Conservation (phyloP, 192 early-diverging fungal genomes). For the Umbelopsis ramanniana region DNA sequence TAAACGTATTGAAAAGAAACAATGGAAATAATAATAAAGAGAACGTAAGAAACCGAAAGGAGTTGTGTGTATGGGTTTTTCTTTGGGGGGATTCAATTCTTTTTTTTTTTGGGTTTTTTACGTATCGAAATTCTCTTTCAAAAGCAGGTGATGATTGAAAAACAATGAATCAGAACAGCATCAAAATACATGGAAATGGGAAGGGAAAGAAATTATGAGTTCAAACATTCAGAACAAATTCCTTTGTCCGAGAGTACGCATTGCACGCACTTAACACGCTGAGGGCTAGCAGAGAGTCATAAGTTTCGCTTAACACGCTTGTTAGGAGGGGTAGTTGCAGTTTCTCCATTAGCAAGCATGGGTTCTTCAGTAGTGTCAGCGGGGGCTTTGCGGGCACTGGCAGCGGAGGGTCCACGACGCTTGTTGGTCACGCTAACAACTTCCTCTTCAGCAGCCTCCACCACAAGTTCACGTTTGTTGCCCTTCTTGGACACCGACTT, state of each 20-base stretch:
- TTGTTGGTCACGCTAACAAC: slow-evolving; percentile 24
- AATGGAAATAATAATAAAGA: background rate
- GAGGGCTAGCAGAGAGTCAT: slow-evolving; percentile 15
- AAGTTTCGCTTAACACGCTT: slow-evolving; percentile 18
- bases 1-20: too few relatives aligned
- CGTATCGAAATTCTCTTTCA: too few relatives aligned
- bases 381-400: slow-evolving; percentile 6
- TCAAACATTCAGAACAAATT: slow-evolving; percentile 18
- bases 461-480: slow-evolving; percentile 78
- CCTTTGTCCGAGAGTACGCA: slow-evolving; percentile 9
- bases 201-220: background rate
- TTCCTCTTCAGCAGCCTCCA: slow-evolving; percentile 87
- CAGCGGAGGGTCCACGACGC: slow-evolving; percentile 2
- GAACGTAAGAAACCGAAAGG: background rate
- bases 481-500: slow-evolving; percentile 21
- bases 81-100: too few relatives aligned
- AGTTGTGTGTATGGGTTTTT: too few relatives aligned
- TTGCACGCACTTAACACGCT: slow-evolving; percentile 12
- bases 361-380: background rate
- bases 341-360: background rate
- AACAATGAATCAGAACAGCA: background rate
- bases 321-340: slow-evolving; percentile 14
- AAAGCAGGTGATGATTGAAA: background rate
- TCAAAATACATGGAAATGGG: background rate
- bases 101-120: too few relatives aligned